phyloP scores from a whole-genome alignment of 2,329 filamentous ascomycete species.

The Geosmithia flava region DNA sequence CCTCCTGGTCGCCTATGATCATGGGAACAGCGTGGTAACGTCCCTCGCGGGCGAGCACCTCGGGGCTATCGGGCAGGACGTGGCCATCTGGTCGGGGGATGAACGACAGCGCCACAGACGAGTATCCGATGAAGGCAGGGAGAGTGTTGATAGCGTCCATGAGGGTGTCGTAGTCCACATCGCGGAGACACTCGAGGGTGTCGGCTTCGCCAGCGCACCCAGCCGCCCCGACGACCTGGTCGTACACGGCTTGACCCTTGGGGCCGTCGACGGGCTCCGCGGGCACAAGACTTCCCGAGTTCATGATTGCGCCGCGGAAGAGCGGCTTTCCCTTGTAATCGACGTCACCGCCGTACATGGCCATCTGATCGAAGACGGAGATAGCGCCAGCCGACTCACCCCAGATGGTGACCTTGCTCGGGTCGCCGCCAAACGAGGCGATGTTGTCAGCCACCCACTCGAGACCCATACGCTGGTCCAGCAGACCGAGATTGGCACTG shows the following conservation, averaged over 20 bases:
- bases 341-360: constrained; percentile 59
- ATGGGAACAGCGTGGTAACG: constrained; percentile 35
- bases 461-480: constrained; percentile 61
- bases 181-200: constrained; percentile 54
- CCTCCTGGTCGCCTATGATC: constrained; percentile 63
- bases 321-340: constrained; percentile 63
- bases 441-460: constrained; percentile 74
- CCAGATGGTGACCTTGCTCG: constrained; percentile 68
- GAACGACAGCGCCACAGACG: constrained; percentile 58
- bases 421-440: constrained; percentile 64
- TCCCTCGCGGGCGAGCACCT: constrained; percentile 38
- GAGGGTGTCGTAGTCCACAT: constrained; percentile 44
- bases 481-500: constrained; percentile 55
- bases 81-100: constrained; percentile 61
- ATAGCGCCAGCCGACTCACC: constrained; percentile 62
- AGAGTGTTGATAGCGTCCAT: constrained; percentile 58
- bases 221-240: constrained; percentile 44
- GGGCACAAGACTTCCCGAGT: constrained; percentile 53
- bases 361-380: constrained; percentile 66
- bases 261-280: constrained; percentile 50
- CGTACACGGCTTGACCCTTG: constrained; percentile 54
- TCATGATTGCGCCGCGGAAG: constrained; percentile 70
- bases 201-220: constrained; percentile 47
- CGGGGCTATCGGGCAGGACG: constrained; percentile 49
- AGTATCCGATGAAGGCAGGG: constrained; percentile 55